Evolutionary conservation across 805 yeast genomes (phyloP), one percentile per base, ranked within the genome.

Genomic region (Candida maltosa): DNA sequence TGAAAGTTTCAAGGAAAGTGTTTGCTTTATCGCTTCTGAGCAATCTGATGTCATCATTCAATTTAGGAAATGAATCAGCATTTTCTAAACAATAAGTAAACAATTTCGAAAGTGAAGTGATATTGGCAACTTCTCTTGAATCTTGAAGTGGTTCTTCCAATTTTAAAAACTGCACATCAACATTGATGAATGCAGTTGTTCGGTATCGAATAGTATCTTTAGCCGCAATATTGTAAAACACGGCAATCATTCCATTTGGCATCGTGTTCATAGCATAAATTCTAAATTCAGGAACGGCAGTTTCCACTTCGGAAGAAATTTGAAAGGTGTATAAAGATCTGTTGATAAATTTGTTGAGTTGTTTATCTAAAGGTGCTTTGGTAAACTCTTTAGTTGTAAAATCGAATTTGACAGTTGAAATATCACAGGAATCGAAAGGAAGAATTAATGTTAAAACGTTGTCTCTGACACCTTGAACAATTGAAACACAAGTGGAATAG

Each of bases 241-340:
- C 26, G 5, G 55, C 38, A 10, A 54, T 16, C 4, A 58, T 31
- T 4, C 56, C 58, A 30, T 43, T 45, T 7, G 34, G 27, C 15
- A 42, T 39, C 15, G 48, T 29, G 9, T 45, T 46, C 14, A 45
- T 45, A 3, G 60, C 63, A 26, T 50, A 56, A 24, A 49, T 52
- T 7, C 55, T 41, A 17, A 60, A 49, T 17, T 46, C 44, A 2
- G 65, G 67, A 23, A 55, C 66, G 5, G 48, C 38, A 3, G 41
- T 39, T 5, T 48, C 50, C 20, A 11, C 18, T 21, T 32, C 35
- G 4, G 26, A 30, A 15, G 19, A 16, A 16, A 55, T 26, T 32
- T 53, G 60, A 35, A 38, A 54, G 6, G 49, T 48, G 35, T 49
- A 45, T 15, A 59, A 38, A 12, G 41, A 35, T 28, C 43, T 55